phyloP scores from a whole-genome alignment of 2,329 filamentous ascomycete species.

The Xylariaceae sp. region DNA sequence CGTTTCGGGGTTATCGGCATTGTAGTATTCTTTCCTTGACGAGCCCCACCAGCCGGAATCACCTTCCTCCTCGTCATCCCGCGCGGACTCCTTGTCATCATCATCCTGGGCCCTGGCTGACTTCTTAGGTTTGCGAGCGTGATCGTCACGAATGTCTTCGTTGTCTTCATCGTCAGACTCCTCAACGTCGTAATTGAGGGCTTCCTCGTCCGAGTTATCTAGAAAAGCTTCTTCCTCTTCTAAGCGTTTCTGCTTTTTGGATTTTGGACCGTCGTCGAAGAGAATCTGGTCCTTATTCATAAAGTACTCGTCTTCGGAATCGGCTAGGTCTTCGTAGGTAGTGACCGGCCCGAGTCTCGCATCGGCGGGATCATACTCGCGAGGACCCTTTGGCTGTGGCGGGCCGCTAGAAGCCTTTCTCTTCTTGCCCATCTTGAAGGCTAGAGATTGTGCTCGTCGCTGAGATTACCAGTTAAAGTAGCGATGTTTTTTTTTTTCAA shows the following conservation, averaged over 20 bases:
- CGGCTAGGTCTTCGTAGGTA: slow-evolving; percentile 81
- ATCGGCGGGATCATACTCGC: slow-evolving; percentile 58
- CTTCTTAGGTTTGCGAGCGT: slow-evolving; percentile 39
- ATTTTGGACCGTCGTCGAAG: slow-evolving; percentile 77
- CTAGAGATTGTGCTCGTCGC: background rate
- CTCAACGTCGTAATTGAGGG: slow-evolving; percentile 53
- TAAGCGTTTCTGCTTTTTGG: slow-evolving; percentile 73
- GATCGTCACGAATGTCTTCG: slow-evolving; percentile 52
- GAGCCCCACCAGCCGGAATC: slow-evolving; percentile 81
- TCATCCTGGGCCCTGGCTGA: slow-evolving; percentile 25
- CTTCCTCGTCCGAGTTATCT: slow-evolving; percentile 65
- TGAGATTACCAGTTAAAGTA: background rate
- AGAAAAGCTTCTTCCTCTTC: slow-evolving; percentile 67
- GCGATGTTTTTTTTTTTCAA: background rate
- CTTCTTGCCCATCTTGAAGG: slow-evolving; percentile 59
- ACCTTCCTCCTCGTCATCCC: slow-evolving; percentile 53
- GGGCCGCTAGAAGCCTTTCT: slow-evolving; percentile 67
- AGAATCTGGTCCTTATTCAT: slow-evolving; percentile 83
- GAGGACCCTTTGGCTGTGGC: slow-evolving; percentile 52
- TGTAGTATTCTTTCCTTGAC: slow-evolving; percentile 88
- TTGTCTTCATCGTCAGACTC: slow-evolving; percentile 43
- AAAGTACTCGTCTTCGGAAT: slow-evolving; percentile 94
- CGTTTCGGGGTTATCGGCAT: slow-evolving; percentile 68
- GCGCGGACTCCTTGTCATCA: slow-evolving; percentile 40
- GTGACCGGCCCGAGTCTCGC: slow-evolving; percentile 63